Conservation (phyloP, 2,329 filamentous ascomycete species). For the Tolypocladium ovalisporum region DNA sequence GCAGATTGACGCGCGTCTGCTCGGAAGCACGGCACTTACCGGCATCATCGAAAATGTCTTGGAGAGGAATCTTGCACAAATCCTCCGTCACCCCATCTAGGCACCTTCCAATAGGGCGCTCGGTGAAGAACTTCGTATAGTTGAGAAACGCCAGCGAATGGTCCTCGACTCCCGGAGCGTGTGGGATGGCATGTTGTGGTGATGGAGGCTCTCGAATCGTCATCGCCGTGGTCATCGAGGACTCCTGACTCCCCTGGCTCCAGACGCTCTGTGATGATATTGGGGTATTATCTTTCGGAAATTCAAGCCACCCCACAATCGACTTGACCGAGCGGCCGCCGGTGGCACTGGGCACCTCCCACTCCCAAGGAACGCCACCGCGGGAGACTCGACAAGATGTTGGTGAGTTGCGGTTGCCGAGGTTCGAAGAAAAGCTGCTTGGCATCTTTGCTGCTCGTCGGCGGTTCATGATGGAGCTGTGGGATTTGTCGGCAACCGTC, state of each 20-base stretch:
- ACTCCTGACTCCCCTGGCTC: neutral
- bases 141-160: constrained; percentile 20
- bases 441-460: constrained; percentile 9
- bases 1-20: neutral
- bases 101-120: constrained; percentile 17
- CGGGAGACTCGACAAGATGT: neutral
- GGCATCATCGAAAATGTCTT: constrained; percentile 1
- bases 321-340: constrained; percentile 15
- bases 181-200: neutral
- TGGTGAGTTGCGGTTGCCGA: constrained; percentile 9
- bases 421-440: constrained; percentile 18
- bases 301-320: constrained; percentile 21
- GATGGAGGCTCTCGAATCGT: neutral
- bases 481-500: neutral
- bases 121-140: constrained; percentile 20
- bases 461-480: constrained; percentile 6
- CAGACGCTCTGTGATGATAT: neutral
- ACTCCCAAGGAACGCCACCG: neutral
- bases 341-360: neutral
- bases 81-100: constrained; percentile 11
- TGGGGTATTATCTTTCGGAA: constrained; percentile 4
- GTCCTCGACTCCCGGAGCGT: constrained; percentile 13
- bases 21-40: neutral
- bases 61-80: neutral
- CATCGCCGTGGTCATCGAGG: neutral